Evolutionary conservation across 2,329 filamentous ascomycete species (phyloP).

Genomic region (Neopestalotiopsis sp.): DNA sequence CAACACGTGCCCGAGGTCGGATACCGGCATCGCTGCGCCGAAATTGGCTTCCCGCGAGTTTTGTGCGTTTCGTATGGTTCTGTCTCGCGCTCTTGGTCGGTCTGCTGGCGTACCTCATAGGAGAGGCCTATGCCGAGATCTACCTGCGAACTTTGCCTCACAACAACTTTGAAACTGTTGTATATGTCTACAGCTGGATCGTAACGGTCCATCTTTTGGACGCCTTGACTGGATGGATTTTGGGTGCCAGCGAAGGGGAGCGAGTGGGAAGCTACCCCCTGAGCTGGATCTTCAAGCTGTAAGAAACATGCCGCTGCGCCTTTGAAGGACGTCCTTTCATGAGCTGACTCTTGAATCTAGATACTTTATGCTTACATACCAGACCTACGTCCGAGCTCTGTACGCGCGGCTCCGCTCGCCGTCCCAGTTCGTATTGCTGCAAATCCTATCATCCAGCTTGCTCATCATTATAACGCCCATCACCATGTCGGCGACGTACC

Average conservation of each 20-base stretch:
- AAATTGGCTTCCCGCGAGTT: slow-evolving; percentile 68
- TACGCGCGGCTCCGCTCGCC: slow-evolving; percentile 72
- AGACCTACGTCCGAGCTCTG: slow-evolving; percentile 72
- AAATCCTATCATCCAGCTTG: slow-evolving; percentile 65
- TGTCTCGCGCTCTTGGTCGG: slow-evolving; percentile 67
- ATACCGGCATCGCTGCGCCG: slow-evolving; percentile 46
- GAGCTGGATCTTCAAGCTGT: slow-evolving; percentile 74
- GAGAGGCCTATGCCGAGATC: slow-evolving; percentile 72
- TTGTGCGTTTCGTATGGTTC: slow-evolving; percentile 73
- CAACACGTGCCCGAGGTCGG: slow-evolving; percentile 27
- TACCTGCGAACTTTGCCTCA: slow-evolving; percentile 71
- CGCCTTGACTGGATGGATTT: slow-evolving; percentile 68
- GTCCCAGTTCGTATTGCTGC: slow-evolving; percentile 67
- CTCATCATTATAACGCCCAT: slow-evolving; percentile 68
- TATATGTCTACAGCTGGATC: slow-evolving; percentile 75
- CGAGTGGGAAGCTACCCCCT: slow-evolving; percentile 73
- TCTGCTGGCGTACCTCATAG: slow-evolving; percentile 69
- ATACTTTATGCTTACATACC: slow-evolving; percentile 73
- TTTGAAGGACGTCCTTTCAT: neutral
- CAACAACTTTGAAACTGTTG: slow-evolving; percentile 68
- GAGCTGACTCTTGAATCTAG: slow-evolving; percentile 37
- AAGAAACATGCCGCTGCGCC: slow-evolving; percentile 29
- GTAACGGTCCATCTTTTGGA: slow-evolving; percentile 69
- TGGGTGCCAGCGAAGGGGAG: slow-evolving; percentile 69
- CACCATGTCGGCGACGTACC: slow-evolving; percentile 65